These are phyloP conservation scores for Henckelia pumila DNA, from an alignment of 257 asterid species.

Conservation along the genomic window DNA sequence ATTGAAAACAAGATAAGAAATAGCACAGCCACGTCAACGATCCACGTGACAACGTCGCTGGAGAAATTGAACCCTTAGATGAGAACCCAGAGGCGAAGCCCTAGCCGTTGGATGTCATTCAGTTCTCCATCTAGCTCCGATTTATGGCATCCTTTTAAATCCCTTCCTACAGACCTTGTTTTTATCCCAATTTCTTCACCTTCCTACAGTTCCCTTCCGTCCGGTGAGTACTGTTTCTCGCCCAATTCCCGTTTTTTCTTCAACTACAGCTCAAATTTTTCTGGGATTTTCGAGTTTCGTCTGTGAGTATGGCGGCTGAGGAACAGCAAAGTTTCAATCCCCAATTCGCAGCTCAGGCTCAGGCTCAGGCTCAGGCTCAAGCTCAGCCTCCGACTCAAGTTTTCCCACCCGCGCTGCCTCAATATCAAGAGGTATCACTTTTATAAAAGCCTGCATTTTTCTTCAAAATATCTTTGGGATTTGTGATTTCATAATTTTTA, in stretches of 20 bases:
- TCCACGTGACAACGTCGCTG: slow-evolving; percentile 28
- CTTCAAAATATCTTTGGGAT: background rate
- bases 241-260: background rate
- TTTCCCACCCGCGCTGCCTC: slow-evolving; percentile 40
- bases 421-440: slow-evolving; percentile 56
- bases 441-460: background rate
- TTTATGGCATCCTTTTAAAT: slow-evolving; percentile 48
- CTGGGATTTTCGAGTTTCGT: background rate
- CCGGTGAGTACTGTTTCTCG: background rate
- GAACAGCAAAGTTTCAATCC: slow-evolving; percentile 29
- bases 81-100: slow-evolving; percentile 22
- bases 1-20: slow-evolving; percentile 21
- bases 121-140: slow-evolving; percentile 35
- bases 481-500: background rate
- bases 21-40: slow-evolving; percentile 57
- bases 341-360: slow-evolving; percentile 16
- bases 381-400: slow-evolving; percentile 25
- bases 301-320: slow-evolving; percentile 48
- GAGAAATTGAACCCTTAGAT: slow-evolving; percentile 29
- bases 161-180: slow-evolving; percentile 23
- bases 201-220: slow-evolving; percentile 19
- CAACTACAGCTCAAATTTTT: background rate
- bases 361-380: slow-evolving; percentile 23
- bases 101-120: slow-evolving; percentile 54
- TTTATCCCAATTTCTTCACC: slow-evolving; percentile 24